These are phyloP conservation scores for Calonectria pseudoturangicola DNA, from an alignment of 2,329 filamentous ascomycete species.

Conservation along the genomic window DNA sequence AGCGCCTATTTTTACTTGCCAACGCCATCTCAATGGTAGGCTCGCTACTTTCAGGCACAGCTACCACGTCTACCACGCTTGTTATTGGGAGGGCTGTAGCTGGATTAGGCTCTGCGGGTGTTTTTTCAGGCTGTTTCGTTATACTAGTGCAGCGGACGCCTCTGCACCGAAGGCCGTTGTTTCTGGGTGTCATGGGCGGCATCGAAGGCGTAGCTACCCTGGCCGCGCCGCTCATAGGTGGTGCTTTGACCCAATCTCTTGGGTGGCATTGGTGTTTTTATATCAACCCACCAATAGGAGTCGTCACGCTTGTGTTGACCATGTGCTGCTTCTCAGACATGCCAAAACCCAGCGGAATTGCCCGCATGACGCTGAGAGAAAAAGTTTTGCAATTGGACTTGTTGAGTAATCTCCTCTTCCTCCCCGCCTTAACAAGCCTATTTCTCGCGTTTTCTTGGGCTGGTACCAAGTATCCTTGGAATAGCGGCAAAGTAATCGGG, in stretches of 20 bases:
- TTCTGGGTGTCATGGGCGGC: conserved; percentile 40
- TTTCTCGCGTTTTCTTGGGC: conserved; percentile 69
- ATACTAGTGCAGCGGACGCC: conserved; percentile 21
- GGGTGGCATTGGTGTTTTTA: conserved; percentile 62
- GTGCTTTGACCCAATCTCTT: conserved; percentile 53
- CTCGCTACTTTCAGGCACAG: conserved; percentile 65
- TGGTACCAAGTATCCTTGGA: conserved; percentile 57
- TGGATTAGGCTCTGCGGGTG: conserved; percentile 64
- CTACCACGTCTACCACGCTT: conserved; percentile 63
- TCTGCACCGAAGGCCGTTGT: conserved; percentile 18
- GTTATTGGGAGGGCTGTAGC: conserved; percentile 68
- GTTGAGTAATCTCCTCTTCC: conserved; percentile 49
- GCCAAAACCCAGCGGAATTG: neutral
- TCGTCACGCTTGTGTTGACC: conserved; percentile 28
- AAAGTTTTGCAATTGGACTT: conserved; percentile 45
- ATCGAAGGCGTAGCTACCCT: conserved; percentile 45
- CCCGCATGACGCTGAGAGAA: neutral
- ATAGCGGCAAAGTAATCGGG: conserved; percentile 57
- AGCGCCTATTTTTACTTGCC: conserved; percentile 61
- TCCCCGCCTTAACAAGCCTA: conserved; percentile 64
- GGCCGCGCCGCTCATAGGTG: conserved; percentile 53
- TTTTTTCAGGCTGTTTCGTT: conserved; percentile 60
- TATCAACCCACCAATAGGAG: conserved; percentile 56
- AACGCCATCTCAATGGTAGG: conserved; percentile 66
- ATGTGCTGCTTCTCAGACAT: conserved; percentile 25